Base-by-base conservation (phyloP, 2,329 filamentous ascomycete species). In the Fusarium nygamai region DNA sequence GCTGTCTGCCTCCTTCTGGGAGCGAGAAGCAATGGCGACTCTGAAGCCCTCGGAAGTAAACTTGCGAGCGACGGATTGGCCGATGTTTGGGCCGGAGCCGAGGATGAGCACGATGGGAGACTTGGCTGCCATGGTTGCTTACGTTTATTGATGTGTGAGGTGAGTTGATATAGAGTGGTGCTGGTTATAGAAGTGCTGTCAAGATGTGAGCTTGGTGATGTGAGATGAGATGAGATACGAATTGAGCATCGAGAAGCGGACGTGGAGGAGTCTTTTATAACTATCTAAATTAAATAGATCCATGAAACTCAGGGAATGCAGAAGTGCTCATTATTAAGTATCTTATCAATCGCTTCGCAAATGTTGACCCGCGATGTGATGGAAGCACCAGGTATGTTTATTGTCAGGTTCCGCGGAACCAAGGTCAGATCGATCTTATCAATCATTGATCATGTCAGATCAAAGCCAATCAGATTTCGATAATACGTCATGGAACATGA, bases 1-100 rank as follows among this genome's bases (percentile, higher is more conserved):
- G 62, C 72, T 74, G 1, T 80, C 74, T 8, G 46, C 58, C 10
- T 79, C 73, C 1, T 73, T 63, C 16, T 76, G 31, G 0, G 73
- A 78, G 3, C 77, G 73, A 10, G 79, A 67, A n/a, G 74, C 78
- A 16, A 80, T 36, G 6, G 73, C 78, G 5, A 80, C 76, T 57
- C 53, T 79, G 29, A 76, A 80, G 29, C 78, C 79, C 27, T 73
- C 72, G 0, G 67, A 71, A n/a, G 69, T 62, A 65, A 80, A 80
- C 13, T 66, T 71, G 8, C 58, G 61, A 11, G 77, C 78, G 31
- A 72, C 75, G 6, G 68, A 43, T 19, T 73, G 65, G 12, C 79
- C 79, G 5, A 79, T 60, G 6, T 74, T 80, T 6, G 79, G 65
- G 2, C 79, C 78, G 3, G 78, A 77, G 7, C 79, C 79, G 5